Base-by-base conservation (phyloP, 2,329 filamentous ascomycete species). In the Penicillium thymicola region DNA sequence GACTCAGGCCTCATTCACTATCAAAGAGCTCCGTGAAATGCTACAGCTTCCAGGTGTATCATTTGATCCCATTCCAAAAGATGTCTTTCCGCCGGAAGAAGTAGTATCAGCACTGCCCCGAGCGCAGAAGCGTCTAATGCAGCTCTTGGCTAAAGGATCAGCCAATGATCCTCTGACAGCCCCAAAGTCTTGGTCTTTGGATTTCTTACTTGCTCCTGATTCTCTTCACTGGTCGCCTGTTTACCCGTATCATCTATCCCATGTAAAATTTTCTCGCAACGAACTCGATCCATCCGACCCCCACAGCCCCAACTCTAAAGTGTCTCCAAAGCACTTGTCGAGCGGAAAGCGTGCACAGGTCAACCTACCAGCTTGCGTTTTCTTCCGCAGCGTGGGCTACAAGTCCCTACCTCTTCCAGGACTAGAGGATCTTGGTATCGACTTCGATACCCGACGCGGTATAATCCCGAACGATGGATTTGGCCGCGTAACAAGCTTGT, bases 381-480 rank as follows among this genome's bases (percentile, higher is more conserved):
- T 90, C 16, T 97, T 99, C 76, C 86, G 92, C 18, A 96, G 91
- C n/a, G 92, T 99, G 42, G 94, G 94, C 7, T 99, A 99, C 77
- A 91, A 90, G 66, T 92, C 92, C 0, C 82, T 88, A 32, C 80
- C 90, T 0, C 77, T 99, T 0, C 82, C 85, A 0, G 93, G 91
- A 0, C 88, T 97, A 61, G 74, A 72, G 8, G 83, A 89, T 5
- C 76, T 93, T 0, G 87, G 87, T 2, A 85, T 97, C 42, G 85
- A 86, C 9, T 99, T 99, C 68, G 87, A 97, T 70, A 74, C 82
- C 1, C 78, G 78, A 8, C 82, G 83, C 3, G 94, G 93, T 5
- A 82, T 93, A 21, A 88, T 99, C 45, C 85, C 84, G 37, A 96
- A 97, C 67, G 92, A 97, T 70, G 84, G 87, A 1, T 76, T 85